These are phyloP conservation scores for Strobilomyces dryophilus DNA, from an alignment of 768 basidiomycete species.

Conservation along the genomic window DNA sequence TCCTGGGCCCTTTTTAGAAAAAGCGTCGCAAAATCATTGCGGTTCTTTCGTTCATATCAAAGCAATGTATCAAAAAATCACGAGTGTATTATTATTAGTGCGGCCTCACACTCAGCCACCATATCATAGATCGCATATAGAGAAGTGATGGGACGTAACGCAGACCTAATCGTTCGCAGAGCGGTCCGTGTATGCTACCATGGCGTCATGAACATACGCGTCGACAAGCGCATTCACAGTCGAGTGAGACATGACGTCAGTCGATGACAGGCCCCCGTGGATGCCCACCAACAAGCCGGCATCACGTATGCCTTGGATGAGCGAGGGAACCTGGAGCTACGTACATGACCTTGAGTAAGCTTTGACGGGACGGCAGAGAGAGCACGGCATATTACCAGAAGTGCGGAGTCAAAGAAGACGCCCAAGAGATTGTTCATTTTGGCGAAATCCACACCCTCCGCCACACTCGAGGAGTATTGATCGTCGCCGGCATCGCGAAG, in stretches of 20 bases:
- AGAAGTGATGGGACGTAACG: conserved; percentile 12
- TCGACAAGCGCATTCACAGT: conserved; percentile 55
- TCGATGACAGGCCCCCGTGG: conserved; percentile 55
- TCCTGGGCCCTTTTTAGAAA: conserved; percentile 3
- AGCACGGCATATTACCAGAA: conserved; percentile 57
- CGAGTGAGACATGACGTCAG: conserved; percentile 34
- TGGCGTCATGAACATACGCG: conserved; percentile 61
- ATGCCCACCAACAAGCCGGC: conserved; percentile 85
- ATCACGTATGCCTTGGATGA: conserved; percentile 85
- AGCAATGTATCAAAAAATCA: conserved; percentile 24
- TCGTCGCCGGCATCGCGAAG: conserved; percentile 41
- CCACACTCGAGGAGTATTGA: conserved; percentile 62
- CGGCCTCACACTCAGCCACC: conserved; percentile 16
- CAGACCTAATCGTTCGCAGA: conserved; percentile 44
- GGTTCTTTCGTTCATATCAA: conserved; percentile 16
- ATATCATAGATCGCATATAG: conserved; percentile 25
- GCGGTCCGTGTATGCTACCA: conserved; percentile 65
- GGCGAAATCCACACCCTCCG: conserved; percentile 91
- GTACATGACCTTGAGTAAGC: conserved; percentile 11
- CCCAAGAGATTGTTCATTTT: conserved; percentile 91
- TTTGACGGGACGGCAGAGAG: conserved; percentile 7
- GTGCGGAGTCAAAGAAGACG: conserved; percentile 79
- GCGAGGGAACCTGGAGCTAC: conserved; percentile 78
- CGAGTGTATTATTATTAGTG: conserved; percentile 15
- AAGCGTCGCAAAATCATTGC: conserved; percentile 3